Base-by-base conservation (phyloP, 2,329 filamentous ascomycete genomes). In the Penicillium sumatraense region DNA sequence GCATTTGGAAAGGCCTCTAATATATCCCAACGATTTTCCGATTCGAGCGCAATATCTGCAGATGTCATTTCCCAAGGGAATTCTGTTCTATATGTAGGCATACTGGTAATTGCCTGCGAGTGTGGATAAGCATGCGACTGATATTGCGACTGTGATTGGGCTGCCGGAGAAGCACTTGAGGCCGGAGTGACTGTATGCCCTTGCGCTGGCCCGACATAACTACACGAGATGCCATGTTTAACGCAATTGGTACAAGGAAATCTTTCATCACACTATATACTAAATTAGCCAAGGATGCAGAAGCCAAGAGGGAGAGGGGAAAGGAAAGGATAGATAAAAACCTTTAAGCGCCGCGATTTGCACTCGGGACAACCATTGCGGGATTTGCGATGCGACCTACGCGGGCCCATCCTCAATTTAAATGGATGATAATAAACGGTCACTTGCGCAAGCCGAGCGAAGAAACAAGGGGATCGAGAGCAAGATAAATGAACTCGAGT, bases 321-420 rank as follows among this genome's bases (percentile, higher is more conserved):
- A 26, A 41, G 13, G 10, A 41, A 26, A 7, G 31, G 38, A 24
- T 18, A 20, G n/a, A 59, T 49, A 41, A 38, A 41, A 38, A 66
- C 66, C 57, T 69, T 69, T 2, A 69, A 56, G 29, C 64, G 49
- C 14, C 66, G 52, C 5, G 38, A 18, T 26, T 69, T 69, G 45
- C 67, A 69, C 29, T 62, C 57, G 3, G 61, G 60, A 42, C 66
- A 69, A 2, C 67, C 67, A 41, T 69, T 68, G 7, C 67, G 64
- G 3, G 65, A 67, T 42, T 69, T 69, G 11, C 56, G 58, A 51
- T 69, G 67, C 10, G 63, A 53, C 51, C 67, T 60, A 8, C 66
- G 60, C 11, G 66, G 60, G 10, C 64, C 62, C 66, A 68, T 64
- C 26, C 21, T 52, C 18, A 14, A 24, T 14, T 20, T 29, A 18